Evolutionary conservation across 805 yeast species (phyloP), one percentile per base, ranked within the genome.

Genomic region (Kluyveromyces starmeri): DNA sequence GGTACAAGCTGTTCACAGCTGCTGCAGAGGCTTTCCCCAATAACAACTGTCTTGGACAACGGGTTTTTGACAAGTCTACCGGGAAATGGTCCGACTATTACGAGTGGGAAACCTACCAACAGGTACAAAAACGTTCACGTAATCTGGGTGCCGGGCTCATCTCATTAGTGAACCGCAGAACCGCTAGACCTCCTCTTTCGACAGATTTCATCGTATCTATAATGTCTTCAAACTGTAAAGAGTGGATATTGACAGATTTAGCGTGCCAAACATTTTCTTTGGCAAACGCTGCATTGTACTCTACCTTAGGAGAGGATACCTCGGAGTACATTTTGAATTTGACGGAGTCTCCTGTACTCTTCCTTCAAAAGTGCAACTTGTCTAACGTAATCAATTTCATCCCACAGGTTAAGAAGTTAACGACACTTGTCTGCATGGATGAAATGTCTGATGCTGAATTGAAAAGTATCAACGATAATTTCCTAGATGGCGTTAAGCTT

Each of bases 161-260:
- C 37, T 53, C 68, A 2, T 49, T 67, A 22, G 71, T 74, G 16
- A 58, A 60, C 39, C 45, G 47, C 14, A 62, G 55, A 32, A 58
- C 64, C 26, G 32, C 46, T 36, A 52, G 43, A 16, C 49, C 51
- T 39, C 51, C 52, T n/a, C 40, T 47, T n/a, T 27, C 42, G 0
- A 51, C 56, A 17, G 54, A 61, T 24, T 78, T 75, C 45, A 59
- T 76, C 24, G 67, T 78, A 29, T 62, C 80, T 1, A 46, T 79
- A 13, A 71, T 72, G 51, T 68, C 80, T 16, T 62, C 67, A 13
- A 79, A 79, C 51, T 62, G 75, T 32, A 63, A 70, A 7, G 83
- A 81, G 55, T 82, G 92, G 92, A 64, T 68, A 20, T 51, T 80
- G 13, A 56, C 81, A 19, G 92, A 82, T 57, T 54, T 80, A 46